Evolutionary conservation across 1,284 basidiomycete species (phyloP).

Genomic region (Meripilus lineatus): DNA sequence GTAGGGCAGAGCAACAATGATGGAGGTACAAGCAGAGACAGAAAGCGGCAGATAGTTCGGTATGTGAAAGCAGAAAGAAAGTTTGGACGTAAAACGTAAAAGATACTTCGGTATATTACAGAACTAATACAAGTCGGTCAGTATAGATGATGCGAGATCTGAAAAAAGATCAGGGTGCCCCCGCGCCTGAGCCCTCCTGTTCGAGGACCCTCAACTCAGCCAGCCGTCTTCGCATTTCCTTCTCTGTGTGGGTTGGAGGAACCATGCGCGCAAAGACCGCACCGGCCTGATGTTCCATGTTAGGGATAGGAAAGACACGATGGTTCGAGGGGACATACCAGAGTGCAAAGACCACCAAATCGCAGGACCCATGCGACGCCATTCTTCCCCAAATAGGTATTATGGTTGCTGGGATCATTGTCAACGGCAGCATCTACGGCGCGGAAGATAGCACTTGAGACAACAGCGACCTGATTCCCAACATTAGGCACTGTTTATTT

Average conservation of each 20-base stretch:
- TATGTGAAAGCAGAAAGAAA: neutral
- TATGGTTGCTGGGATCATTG: conserved; percentile 38
- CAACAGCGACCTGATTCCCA: conserved; percentile 78
- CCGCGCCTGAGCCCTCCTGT: conserved; percentile 50
- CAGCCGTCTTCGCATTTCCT: conserved; percentile 78
- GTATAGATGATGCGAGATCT: neutral
- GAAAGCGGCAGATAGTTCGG: neutral
- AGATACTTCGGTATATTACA: neutral
- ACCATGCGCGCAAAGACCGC: conserved; percentile 76
- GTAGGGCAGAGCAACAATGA: conserved; percentile 13
- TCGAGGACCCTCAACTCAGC: conserved; percentile 71
- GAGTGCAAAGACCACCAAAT: conserved; percentile 83
- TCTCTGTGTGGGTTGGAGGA: conserved; percentile 84
- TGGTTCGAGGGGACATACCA: conserved; percentile 38
- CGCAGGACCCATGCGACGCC: conserved; percentile 92
- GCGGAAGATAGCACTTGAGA: conserved; percentile 84
- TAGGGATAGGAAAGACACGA: neutral
- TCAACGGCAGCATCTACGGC: conserved; percentile 53
- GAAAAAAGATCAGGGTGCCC: conserved; percentile 11
- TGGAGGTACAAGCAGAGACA: neutral
- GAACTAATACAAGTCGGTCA: neutral
- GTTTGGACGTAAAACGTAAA: neutral
- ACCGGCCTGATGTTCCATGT: conserved; percentile 38
- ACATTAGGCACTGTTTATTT: neutral
- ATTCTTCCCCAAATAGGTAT: conserved; percentile 72